Percentiles rank a stretch among this genome's conserved stretches.
Conservation (phyloP, 2,329 filamentous ascomycete species). For the Hypocreales sp. region DNA sequence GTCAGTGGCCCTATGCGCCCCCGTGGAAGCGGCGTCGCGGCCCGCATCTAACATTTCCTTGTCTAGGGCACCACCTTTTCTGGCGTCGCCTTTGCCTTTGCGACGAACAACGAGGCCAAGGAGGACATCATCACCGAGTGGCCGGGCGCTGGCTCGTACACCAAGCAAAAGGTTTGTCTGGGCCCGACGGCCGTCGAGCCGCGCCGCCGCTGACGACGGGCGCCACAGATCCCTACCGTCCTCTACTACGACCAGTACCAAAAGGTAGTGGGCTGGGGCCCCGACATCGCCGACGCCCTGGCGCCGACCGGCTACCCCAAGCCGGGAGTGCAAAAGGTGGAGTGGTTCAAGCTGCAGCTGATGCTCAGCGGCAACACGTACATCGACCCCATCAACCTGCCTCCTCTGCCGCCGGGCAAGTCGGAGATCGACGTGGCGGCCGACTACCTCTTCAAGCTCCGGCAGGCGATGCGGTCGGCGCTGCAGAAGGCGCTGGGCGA, state of each 20-base stretch:
- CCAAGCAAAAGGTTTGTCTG: constrained; percentile 77
- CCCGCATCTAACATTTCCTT: too few species aligned
- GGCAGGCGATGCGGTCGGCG: constrained; percentile 90
- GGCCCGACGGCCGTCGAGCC: constrained; percentile 1
- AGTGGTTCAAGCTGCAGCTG: constrained; percentile 99
- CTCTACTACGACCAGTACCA: constrained; percentile 99
- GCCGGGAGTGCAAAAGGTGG: constrained; percentile 93
- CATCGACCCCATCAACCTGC: constrained; percentile 97
- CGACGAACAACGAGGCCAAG: constrained; percentile 92
- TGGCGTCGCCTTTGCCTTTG: constrained; percentile 91
- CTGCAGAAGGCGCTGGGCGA: constrained; percentile 93
- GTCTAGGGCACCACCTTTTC: constrained; percentile 97
- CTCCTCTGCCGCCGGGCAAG: constrained; percentile 91
- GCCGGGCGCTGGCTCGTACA: constrained; percentile 93
- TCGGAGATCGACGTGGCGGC: constrained; percentile 99
- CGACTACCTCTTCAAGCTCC: constrained; percentile 95
- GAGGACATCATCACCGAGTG: constrained; percentile 99
- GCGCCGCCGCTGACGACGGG: not conserved
- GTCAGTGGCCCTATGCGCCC: constrained; percentile 50
- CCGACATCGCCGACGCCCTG: constrained; percentile 91
- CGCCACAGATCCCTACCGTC: constrained; percentile 79
- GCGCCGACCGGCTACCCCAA: constrained; percentile 96
- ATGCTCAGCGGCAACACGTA: constrained; percentile 99
- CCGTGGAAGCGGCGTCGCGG: too few species aligned
- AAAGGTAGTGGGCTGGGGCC: constrained; percentile 98